A percentile compares a stretch with the other conserved stretches of the same genome.
Evolutionary conservation across 768 basidiomycete genomes (phyloP).

Genomic region (Gymnopilus dilepis): DNA sequence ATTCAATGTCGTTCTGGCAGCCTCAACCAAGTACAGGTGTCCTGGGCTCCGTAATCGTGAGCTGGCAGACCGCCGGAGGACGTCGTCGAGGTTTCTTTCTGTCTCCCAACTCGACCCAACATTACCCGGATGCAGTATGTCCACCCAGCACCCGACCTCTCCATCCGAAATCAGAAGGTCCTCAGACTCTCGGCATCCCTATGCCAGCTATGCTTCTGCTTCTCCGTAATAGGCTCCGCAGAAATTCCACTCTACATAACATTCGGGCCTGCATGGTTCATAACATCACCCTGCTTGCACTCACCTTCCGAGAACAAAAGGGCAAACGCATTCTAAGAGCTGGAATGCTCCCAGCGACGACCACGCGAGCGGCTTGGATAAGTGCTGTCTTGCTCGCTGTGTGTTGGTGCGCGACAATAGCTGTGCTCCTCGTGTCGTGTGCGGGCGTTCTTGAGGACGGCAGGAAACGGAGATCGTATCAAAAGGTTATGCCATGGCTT

Average conservation of each 20-base stretch:
- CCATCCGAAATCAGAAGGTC: no score
- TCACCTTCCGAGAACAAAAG: neutral
- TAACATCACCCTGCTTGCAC: conserved; percentile 6
- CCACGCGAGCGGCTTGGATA: neutral
- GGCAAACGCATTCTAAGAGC: neutral
- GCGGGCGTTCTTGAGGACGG: neutral
- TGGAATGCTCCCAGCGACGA: neutral
- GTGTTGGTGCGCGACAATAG: neutral
- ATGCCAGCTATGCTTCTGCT: neutral
- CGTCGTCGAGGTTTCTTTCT: no score
- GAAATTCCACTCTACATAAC: neutral
- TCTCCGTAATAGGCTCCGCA: neutral
- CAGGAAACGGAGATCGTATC: neutral
- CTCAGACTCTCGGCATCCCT: neutral
- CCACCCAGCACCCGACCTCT: no score
- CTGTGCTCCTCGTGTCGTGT: neutral
- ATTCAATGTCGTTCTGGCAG: no score
- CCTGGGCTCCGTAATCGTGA: no score
- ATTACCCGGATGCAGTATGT: no score
- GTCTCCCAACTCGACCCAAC: no score
- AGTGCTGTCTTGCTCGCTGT: neutral
- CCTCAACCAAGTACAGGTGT: no score
- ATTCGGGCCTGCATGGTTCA: neutral
- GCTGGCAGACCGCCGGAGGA: no score
- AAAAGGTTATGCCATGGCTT: neutral